A percentile compares a stretch with the other conserved stretches of the same genome.
These are phyloP conservation scores for Trebouxiophyceae sp. DNA, from an alignment of 163 green algal species.

Conservation along the genomic window DNA sequence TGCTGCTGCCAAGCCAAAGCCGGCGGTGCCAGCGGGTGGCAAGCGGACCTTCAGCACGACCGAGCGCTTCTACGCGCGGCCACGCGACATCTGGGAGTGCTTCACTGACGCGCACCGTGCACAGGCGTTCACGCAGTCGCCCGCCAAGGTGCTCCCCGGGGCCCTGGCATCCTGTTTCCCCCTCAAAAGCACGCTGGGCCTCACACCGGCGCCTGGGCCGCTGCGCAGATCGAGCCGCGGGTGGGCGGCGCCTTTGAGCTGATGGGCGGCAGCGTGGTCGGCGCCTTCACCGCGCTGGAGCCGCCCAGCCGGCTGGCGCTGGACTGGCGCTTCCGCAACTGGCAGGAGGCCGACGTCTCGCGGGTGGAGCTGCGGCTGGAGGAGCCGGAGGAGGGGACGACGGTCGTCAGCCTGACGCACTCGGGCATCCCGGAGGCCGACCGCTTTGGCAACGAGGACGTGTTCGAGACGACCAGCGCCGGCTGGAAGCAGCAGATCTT, in stretches of 20 bases:
- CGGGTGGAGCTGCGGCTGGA: constrained; percentile 68
- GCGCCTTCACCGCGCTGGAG: constrained; percentile 64
- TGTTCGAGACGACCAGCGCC: constrained; percentile 60
- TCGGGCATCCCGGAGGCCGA: constrained; percentile 83
- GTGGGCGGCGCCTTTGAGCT: constrained; percentile 55
- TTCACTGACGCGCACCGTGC: constrained; percentile 44
- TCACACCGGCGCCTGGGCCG: background rate
- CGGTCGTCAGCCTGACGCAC: constrained; percentile 61
- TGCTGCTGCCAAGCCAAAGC: background rate
- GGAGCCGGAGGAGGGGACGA: constrained; percentile 76
- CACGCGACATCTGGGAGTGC: constrained; percentile 81
- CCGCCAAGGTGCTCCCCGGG: constrained; percentile 34
- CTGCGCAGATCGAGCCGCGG: constrained; percentile 20
- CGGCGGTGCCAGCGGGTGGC: constrained; percentile 5
- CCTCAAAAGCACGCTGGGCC: background rate
- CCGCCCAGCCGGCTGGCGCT: constrained; percentile 58
- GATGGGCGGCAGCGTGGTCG: constrained; percentile 75
- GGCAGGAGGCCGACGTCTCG: constrained; percentile 69
- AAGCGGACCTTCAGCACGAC: constrained; percentile 48
- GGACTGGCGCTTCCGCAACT: constrained; percentile 92
- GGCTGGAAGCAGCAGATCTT: constrained; percentile 87
- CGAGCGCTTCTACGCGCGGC: constrained; percentile 75
- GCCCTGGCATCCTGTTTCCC: too few relatives aligned
- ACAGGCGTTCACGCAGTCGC: constrained; percentile 67
- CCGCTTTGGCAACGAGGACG: constrained; percentile 63